These are phyloP conservation scores for Puccinia triticina DNA, from an alignment of 1,284 basidiomycete species.

Conservation along the genomic window DNA sequence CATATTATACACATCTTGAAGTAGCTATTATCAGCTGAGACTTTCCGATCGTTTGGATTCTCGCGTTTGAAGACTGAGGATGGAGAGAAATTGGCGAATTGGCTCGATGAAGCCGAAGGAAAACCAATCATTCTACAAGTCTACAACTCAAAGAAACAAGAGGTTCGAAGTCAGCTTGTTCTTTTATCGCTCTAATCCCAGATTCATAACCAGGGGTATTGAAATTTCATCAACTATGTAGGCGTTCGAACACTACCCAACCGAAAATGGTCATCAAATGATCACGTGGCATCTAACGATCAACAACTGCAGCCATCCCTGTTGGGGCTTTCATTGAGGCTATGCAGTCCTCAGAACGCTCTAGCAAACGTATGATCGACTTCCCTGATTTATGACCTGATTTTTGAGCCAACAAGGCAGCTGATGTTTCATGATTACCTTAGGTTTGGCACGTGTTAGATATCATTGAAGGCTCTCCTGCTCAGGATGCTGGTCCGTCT, in stretches of 20 bases:
- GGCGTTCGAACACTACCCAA: conserved; percentile 38
- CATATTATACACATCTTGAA: background rate
- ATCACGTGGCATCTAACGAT: conserved; percentile 31
- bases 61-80: conserved; percentile 53
- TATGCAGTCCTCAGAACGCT: conserved; percentile 83
- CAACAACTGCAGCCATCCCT: conserved; percentile 67
- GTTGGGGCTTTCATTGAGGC: conserved; percentile 85
- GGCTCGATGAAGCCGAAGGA: conserved; percentile 83
- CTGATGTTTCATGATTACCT: conserved; percentile 9
- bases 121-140: conserved; percentile 75
- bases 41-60: background rate
- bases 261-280: conserved; percentile 40
- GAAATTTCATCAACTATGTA: conserved; percentile 4
- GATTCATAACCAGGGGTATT: conserved; percentile 35
- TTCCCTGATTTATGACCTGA: background rate
- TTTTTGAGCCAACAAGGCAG: background rate
- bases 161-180: conserved; percentile 72
- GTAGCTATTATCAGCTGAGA: conserved; percentile 35
- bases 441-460: conserved; percentile 95
- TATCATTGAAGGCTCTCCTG: conserved; percentile 91
- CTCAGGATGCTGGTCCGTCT: conserved; percentile 71
- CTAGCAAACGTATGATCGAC: conserved; percentile 68
- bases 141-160: conserved; percentile 85
- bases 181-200: conserved; percentile 1
- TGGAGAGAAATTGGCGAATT: conserved; percentile 55